Evolutionary conservation across 108 stramenopile species (phyloP), one percentile per base, ranked within the genome.

Genomic region (Stephanodiscus minutulus): DNA sequence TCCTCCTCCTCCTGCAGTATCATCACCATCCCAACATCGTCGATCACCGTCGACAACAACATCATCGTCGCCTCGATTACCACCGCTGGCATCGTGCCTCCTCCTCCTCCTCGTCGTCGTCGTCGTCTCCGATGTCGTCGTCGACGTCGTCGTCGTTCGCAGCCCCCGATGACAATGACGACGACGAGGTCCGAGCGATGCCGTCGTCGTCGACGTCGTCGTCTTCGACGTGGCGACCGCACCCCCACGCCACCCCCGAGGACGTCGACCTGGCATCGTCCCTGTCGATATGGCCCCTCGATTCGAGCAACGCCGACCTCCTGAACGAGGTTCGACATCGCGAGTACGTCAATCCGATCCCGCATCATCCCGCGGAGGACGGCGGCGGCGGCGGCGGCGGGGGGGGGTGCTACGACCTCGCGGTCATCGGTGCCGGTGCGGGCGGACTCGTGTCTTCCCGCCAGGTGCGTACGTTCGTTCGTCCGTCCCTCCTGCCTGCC

Each of bases 341-440:
- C 76, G 72, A 50, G 53, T 81, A 73, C 47, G 24, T 28, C 55
- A 73, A 69, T 68, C 63, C 70, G 0, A 24, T 7, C n/a, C 49
- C 62, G 17, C 5, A n/a, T n/a, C n/a, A n/a, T n/a, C n/a, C n/a
- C n/a, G n/a, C n/a, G n/a, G n/a, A n/a, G n/a, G n/a, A n/a, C n/a
- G n/a, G n/a, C n/a, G n/a, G n/a, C n/a, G n/a, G n/a, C n/a, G n/a
- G n/a, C n/a, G n/a, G n/a, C n/a, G n/a, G n/a, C n/a, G n/a, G n/a
- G n/a, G 13, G 20, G 24, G 7, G 17, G 36, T 52, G 53, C 0
- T 98, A 97, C 65, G 96, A 98, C 71, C 71, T 98, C 35, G 95
- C 97, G 57, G 92, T 87, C 15, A 88, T 93, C 64, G 93, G 95
- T 22, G 84, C 96, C 15, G 93, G 93, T 0, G 89, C 93, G 7